Evolutionary conservation across 2,329 filamentous ascomycete genomes (phyloP).

Genomic region (Beauveria bassiana): DNA sequence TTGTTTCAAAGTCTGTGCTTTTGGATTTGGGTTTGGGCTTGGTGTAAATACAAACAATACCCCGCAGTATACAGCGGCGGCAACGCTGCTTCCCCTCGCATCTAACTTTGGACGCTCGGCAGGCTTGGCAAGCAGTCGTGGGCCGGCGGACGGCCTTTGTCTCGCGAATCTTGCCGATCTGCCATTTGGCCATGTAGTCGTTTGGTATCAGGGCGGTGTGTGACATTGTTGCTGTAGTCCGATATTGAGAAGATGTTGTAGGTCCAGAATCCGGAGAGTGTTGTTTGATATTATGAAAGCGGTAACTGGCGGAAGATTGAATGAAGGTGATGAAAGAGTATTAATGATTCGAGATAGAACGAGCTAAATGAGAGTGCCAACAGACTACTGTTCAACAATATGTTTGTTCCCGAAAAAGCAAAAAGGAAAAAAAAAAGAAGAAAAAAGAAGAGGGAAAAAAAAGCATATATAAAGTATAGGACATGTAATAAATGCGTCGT

Average conservation of each 20-base stretch:
- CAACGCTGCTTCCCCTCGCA: constrained; percentile 1
- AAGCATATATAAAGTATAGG: too few relatives aligned
- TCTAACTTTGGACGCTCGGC: background rate
- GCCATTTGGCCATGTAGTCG: background rate
- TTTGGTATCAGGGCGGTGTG: background rate
- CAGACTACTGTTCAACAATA: too few relatives aligned
- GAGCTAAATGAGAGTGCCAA: too few relatives aligned
- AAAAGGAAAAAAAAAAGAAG: too few relatives aligned
- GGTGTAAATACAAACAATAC: background rate
- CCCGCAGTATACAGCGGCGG: background rate
- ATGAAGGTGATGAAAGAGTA: too few relatives aligned
- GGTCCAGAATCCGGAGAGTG: too few relatives aligned
- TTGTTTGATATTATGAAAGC: background rate
- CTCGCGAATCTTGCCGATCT: background rate
- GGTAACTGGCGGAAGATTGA: background rate
- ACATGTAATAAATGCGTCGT: background rate
- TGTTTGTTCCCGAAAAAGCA: too few relatives aligned
- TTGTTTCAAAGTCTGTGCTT: background rate
- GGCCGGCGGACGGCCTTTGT: background rate
- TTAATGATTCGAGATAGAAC: too few relatives aligned
- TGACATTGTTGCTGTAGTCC: background rate
- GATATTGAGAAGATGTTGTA: too few relatives aligned
- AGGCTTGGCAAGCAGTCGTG: background rate
- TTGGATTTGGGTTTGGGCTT: background rate
- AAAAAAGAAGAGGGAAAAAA: too few relatives aligned